These are phyloP conservation scores for Ogataea salicorniae DNA, from an alignment of 805 yeast species.

Conservation along the genomic window DNA sequence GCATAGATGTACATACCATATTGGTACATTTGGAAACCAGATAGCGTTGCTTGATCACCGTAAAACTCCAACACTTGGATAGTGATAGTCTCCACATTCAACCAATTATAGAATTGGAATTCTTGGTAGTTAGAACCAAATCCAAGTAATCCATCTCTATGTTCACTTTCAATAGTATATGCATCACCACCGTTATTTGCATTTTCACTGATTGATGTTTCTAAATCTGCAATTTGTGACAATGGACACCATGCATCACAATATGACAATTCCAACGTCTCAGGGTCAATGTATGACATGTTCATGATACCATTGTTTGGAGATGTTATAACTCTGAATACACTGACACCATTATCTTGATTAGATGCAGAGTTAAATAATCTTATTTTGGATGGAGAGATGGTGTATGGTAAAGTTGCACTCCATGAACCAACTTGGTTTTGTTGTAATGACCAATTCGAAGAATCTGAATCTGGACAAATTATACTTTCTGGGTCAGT, in stretches of 20 bases:
- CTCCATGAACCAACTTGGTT: conserved; percentile 60
- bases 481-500: conserved; percentile 34
- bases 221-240: conserved; percentile 34
- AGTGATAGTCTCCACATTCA: conserved; percentile 57
- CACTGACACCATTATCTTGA: conserved; percentile 38
- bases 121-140: conserved; percentile 62
- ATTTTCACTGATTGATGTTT: conserved; percentile 1
- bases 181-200: conserved; percentile 2
- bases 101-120: conserved; percentile 68
- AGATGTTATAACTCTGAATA: conserved; percentile 67
- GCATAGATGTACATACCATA: conserved; percentile 62
- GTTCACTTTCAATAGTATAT: conserved; percentile 12
- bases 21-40: conserved; percentile 71
- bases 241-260: conserved; percentile 94
- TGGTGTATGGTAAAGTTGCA: conserved; percentile 49
- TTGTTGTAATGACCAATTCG: conserved; percentile 47
- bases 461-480: conserved; percentile 49
- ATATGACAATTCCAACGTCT: conserved; percentile 43
- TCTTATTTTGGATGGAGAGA: conserved; percentile 67
- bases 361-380: conserved; percentile 54
- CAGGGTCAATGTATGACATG: conserved; percentile 76
- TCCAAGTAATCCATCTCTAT: conserved; percentile 21
- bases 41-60: conserved; percentile 63
- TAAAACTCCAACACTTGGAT: conserved; percentile 62
- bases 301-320: conserved; percentile 92